Conservation (phyloP, 768 basidiomycete species). For the Lactarius quietus region DNA sequence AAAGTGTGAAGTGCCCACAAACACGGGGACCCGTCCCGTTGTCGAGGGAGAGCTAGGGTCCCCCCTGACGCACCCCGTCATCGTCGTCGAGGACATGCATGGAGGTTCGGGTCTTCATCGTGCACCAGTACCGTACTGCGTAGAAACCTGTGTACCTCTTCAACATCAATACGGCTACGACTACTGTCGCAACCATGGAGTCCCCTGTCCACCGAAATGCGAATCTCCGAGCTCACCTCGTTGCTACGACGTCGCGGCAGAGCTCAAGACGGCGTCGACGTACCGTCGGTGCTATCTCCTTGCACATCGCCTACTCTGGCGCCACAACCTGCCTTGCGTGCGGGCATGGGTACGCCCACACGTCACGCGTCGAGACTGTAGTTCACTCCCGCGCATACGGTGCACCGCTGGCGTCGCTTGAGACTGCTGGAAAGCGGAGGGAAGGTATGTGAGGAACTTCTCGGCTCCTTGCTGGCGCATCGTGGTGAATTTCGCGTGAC, state of each 20-base stretch:
- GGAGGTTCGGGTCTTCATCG: constrained; percentile 41
- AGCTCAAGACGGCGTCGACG: constrained; percentile 54
- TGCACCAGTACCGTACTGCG: constrained; percentile 82
- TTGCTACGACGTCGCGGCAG: constrained; percentile 57
- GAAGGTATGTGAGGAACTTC: constrained; percentile 81
- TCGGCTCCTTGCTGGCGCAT: constrained; percentile 98
- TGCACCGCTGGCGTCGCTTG: constrained; percentile 86
- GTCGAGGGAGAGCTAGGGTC: no score
- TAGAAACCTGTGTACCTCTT: constrained; percentile 41
- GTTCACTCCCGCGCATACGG: constrained; percentile 72
- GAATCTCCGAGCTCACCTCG: constrained; percentile 54
- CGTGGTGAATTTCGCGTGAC: constrained; percentile 88
- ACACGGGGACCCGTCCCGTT: no score
- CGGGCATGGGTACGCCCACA: constrained; percentile 74
- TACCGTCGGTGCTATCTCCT: constrained; percentile 65
- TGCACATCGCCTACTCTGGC: constrained; percentile 62
- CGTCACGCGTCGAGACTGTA: constrained; percentile 78
- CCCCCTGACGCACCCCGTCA: no score
- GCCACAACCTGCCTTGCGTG: constrained; percentile 47
- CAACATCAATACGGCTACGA: constrained; percentile 36
- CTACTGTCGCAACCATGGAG: constrained; percentile 62
- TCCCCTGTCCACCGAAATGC: constrained; percentile 63
- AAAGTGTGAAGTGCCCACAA: no score
- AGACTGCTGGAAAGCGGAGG: no score
- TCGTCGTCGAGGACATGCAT: constrained; percentile 36